These are phyloP conservation scores for Ganoderma leucocontextum DNA, from an alignment of 1,284 basidiomycete species.

Conservation along the genomic window DNA sequence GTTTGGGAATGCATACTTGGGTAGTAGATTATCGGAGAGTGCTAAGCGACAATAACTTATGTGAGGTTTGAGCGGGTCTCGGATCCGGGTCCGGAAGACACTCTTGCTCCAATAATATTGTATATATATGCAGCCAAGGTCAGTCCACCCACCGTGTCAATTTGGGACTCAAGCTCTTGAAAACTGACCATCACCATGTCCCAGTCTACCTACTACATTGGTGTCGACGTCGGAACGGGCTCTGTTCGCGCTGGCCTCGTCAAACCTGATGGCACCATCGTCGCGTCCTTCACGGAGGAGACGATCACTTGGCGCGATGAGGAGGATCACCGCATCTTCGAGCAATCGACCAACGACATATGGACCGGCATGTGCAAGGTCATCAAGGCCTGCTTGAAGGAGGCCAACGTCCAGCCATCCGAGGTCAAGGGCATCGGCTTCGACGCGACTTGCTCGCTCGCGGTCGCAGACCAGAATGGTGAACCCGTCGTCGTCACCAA, in stretches of 20 bases:
- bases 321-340: constrained; percentile 91
- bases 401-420: constrained; percentile 67
- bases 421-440: constrained; percentile 92
- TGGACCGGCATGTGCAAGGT: constrained; percentile 84
- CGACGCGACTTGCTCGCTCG: constrained; percentile 96
- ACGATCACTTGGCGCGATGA: constrained; percentile 89
- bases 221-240: constrained; percentile 89
- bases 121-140: constrained; percentile 12
- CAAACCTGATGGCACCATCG: constrained; percentile 75
- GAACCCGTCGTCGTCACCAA: constrained; percentile 84
- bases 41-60: not conserved
- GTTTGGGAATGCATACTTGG: too few species aligned
- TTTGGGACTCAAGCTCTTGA: not conserved
- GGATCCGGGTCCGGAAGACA: constrained; percentile 18
- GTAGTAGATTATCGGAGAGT: not conserved
- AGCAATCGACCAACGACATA: constrained; percentile 90
- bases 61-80: constrained; percentile 17
- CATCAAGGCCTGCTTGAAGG: constrained; percentile 73
- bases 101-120: constrained; percentile 1
- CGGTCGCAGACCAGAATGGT: constrained; percentile 83
- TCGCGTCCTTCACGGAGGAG: constrained; percentile 81
- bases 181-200: constrained; percentile 32
- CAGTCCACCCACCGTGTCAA: constrained; percentile 9
- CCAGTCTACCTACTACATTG: constrained; percentile 61
- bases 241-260: constrained; percentile 92